Evolutionary conservation across 352 stramenopile genomes (phyloP).

Genomic region (Phytophthora melonis): DNA sequence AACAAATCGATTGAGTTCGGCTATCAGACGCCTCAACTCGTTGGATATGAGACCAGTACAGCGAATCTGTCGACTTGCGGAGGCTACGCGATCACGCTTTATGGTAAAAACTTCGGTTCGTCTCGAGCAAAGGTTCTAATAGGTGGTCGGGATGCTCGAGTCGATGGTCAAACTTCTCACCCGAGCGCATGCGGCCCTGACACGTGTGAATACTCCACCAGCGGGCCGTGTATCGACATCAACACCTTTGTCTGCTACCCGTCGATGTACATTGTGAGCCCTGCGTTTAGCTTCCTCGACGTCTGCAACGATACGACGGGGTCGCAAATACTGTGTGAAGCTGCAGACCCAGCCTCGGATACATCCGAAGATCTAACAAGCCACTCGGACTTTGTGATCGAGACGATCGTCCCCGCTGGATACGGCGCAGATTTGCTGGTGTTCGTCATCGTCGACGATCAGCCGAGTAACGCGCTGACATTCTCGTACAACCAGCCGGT

Average conservation of each 20-base stretch:
- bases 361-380: slow-evolving; percentile 44
- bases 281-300: slow-evolving; percentile 46
- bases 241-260: slow-evolving; percentile 61
- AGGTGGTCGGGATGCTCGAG: slow-evolving; percentile 60
- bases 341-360: slow-evolving; percentile 1
- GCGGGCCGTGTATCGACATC: slow-evolving; percentile 60
- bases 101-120: slow-evolving; percentile 73
- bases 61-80: slow-evolving; percentile 72
- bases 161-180: slow-evolving; percentile 53
- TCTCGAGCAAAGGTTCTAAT: slow-evolving; percentile 52
- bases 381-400: slow-evolving; percentile 64
- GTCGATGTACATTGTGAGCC: slow-evolving; percentile 44
- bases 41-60: slow-evolving; percentile 51
- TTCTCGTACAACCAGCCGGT: slow-evolving; percentile 75
- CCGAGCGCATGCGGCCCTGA: slow-evolving; percentile 40
- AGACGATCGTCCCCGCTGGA: slow-evolving; percentile 52
- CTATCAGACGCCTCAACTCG: slow-evolving; percentile 53
- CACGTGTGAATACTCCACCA: slow-evolving; percentile 55
- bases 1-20: slow-evolving; percentile 52
- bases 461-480: slow-evolving; percentile 55
- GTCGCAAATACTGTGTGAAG: slow-evolving; percentile 46
- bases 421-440: slow-evolving; percentile 55
- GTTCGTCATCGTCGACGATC: slow-evolving; percentile 58
- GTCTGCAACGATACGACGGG: slow-evolving; percentile 38
- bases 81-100: slow-evolving; percentile 62